Evolutionary conservation across 2,329 filamentous ascomycete species (phyloP), one percentile per base, ranked within the genome.

Genomic region (Amylocarpus encephaloides): DNA sequence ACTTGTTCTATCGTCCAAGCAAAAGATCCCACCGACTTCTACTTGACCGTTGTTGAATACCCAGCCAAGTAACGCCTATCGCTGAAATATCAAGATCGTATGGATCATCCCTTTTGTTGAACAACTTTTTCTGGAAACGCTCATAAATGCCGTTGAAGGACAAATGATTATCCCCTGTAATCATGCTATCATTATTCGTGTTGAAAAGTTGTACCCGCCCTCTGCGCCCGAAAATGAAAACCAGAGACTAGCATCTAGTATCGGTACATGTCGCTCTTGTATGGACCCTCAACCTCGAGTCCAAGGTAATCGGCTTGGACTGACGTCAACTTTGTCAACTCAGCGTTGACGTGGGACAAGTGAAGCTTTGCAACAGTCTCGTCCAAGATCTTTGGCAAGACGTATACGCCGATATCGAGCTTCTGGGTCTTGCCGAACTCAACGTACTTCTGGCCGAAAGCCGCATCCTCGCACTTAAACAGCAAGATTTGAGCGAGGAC

Each of bases 401-500:
- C 91, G 75, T 94, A 96, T 76, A 97, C 93, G 66, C 92, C 88
- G 62, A 94, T 77, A 51, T 86, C 82, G 69, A 95, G 88, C 81
- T 93, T 90, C 73, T 87, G 88, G 59, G 81, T 82, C 80, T 91
- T 88, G 76, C 87, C 89, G 71, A 95, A 98, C 77, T 96, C 93
- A 66, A 91, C 76, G 77, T 96, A 95, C 82, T 96, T 96, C 76
- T 88, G 77, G 74, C 85, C 82, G 72, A 95, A 98, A 51, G 77
- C 85, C 70, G 80, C 81, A 70, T 97, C 91, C 66, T 85, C 79
- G 67, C 83, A 85, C 86, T 97, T 97, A 87, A 75, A 98, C 68
- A 98, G 79, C 79, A 95, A 86, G 77, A 98, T 97, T 80, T 98
- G 93, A 63, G 93, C 93, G 71, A 98, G 88, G 66, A 97, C 93